A percentile compares a stretch with the other conserved stretches of the same genome.
Conservation (phyloP, 768 basidiomycete genomes). For the Macrolepiota dolichaula region DNA sequence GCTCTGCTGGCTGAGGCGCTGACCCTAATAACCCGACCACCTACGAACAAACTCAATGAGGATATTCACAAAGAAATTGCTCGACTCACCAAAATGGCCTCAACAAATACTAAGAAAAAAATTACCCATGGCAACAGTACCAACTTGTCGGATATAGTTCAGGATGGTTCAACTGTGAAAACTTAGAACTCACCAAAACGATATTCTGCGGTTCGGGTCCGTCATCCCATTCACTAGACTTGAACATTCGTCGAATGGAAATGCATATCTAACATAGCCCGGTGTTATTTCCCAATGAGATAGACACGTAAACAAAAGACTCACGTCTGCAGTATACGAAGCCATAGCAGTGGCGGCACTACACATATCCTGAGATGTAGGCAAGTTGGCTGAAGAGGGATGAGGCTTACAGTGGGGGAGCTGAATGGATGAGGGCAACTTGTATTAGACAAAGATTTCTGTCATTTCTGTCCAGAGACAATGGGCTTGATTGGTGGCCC, state of each 20-base stretch:
- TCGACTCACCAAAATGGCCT: not conserved
- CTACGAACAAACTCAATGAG: not conserved
- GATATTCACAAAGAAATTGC: not conserved
- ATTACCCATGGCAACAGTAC: conserved; percentile 4
- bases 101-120: conserved; percentile 6
- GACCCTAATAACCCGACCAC: not conserved
- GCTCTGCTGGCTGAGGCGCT: not conserved
- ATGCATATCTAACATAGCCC: conserved; percentile 1
- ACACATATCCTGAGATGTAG: not conserved
- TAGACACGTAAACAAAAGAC: not conserved
- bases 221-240: conserved; percentile 7
- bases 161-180: not conserved
- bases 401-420: not conserved
- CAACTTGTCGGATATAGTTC: not conserved
- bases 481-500: not conserved
- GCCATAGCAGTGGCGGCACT: conserved; percentile 2
- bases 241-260: conserved; percentile 10
- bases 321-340: conserved; percentile 2
- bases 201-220: conserved; percentile 3
- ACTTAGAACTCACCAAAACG: not conserved
- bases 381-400: not conserved
- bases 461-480: not conserved
- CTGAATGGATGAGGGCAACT: not conserved
- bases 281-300: not conserved
- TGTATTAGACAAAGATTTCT: not conserved